These are phyloP conservation scores for Rhodotorula paludigena DNA, from an alignment of 768 basidiomycete genomes.

Conservation along the genomic window DNA sequence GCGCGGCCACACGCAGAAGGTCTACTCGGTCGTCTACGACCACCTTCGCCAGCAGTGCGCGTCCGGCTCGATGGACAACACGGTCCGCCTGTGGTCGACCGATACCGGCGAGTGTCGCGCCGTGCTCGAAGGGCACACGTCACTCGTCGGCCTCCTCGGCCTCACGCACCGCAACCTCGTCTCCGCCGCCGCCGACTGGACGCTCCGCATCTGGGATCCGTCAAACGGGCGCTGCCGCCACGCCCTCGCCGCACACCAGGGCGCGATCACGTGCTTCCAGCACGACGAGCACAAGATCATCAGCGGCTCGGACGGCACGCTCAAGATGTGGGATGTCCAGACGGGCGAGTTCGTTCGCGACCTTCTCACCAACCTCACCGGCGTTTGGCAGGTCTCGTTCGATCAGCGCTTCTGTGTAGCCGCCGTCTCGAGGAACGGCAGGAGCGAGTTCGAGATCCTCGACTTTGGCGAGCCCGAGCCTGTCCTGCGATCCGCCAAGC, in stretches of 20 bases:
- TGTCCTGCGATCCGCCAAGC: neutral
- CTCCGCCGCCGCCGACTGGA: conserved; percentile 93
- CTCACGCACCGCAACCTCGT: conserved; percentile 85
- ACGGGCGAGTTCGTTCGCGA: conserved; percentile 83
- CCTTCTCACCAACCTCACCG: conserved; percentile 80
- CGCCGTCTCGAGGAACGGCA: conserved; percentile 53
- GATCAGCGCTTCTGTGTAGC: conserved; percentile 92
- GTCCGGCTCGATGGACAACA: conserved; percentile 97
- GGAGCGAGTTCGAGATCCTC: conserved; percentile 49
- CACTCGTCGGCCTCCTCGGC: conserved; percentile 86
- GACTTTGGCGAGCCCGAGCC: conserved; percentile 41
- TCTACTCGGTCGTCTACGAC: conserved; percentile 93
- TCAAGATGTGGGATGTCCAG: conserved; percentile 96
- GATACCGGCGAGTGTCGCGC: conserved; percentile 72
- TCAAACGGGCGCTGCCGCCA: conserved; percentile 72
- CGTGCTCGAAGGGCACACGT: conserved; percentile 82
- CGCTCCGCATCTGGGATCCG: conserved; percentile 90
- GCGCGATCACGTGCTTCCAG: conserved; percentile 94
- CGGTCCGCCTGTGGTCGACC: conserved; percentile 90
- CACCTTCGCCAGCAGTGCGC: conserved; percentile 78
- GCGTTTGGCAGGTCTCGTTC: conserved; percentile 97
- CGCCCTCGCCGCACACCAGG: conserved; percentile 81
- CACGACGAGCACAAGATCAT: conserved; percentile 97
- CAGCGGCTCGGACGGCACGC: conserved; percentile 86
- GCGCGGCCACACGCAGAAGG: conserved; percentile 77